These are phyloP conservation scores for Phialophora verrucosa DNA, from an alignment of 2,329 filamentous ascomycete genomes.

Conservation along the genomic window DNA sequence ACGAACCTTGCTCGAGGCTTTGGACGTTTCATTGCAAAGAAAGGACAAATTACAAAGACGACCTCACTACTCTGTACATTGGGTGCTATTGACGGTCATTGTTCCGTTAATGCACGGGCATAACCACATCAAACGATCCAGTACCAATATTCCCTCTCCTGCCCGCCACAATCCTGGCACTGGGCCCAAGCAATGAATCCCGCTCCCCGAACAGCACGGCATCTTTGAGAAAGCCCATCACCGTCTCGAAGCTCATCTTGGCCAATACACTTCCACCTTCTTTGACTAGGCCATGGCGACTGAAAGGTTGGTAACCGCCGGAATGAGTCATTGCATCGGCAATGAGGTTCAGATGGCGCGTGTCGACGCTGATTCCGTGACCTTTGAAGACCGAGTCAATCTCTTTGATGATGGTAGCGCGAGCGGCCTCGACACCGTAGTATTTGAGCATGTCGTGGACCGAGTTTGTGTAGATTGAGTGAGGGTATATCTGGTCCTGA, in stretches of 20 bases:
- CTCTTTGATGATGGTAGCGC: slow-evolving; percentile 84
- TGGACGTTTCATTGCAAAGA: background rate
- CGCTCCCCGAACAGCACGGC: slow-evolving; percentile 87
- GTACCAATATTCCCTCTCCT: slow-evolving; percentile 83
- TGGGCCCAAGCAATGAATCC: slow-evolving; percentile 85
- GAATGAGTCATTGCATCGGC: slow-evolving; percentile 97
- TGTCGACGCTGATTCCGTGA: slow-evolving; percentile 91
- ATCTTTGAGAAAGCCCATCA: slow-evolving; percentile 89
- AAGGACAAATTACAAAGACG: background rate
- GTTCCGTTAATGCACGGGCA: slow-evolving; percentile 32
- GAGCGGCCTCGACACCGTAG: slow-evolving; percentile 93
- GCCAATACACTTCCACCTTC: slow-evolving; percentile 89
- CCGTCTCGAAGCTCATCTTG: slow-evolving; percentile 99
- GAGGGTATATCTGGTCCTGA: slow-evolving; percentile 81
- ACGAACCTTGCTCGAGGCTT: background rate
- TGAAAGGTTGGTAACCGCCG: slow-evolving; percentile 89
- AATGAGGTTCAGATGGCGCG: slow-evolving; percentile 91
- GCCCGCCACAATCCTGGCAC: slow-evolving; percentile 86
- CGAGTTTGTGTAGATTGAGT: slow-evolving; percentile 89
- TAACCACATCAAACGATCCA: slow-evolving; percentile 85
- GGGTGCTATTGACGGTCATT: background rate
- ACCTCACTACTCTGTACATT: background rate
- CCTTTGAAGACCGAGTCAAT: slow-evolving; percentile 82
- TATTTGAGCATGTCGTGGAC: slow-evolving; percentile 81
- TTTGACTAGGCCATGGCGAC: slow-evolving; percentile 79